phyloP scores from a whole-genome alignment of 345 rosid genomes.

The Capsella bursapastoris region DNA sequence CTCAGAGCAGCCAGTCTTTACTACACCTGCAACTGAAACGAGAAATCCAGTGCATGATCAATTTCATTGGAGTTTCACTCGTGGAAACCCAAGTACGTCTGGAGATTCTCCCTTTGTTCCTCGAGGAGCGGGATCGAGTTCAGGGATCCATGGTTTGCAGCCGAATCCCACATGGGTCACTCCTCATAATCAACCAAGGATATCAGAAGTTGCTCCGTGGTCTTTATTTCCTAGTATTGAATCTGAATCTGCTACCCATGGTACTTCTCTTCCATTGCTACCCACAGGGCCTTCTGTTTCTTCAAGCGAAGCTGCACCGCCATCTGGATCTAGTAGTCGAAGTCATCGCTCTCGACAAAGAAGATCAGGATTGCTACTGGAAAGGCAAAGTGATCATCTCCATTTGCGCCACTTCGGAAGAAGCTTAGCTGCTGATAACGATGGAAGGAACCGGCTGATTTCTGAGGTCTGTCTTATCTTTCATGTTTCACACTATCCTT shows the following conservation, averaged over 20 bases:
- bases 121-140: conserved; percentile 55
- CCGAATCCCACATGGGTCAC: conserved; percentile 55
- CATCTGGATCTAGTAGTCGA: conserved; percentile 56
- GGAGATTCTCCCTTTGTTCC: conserved; percentile 52
- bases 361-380: conserved; percentile 57
- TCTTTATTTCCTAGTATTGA: conserved; percentile 63
- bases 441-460: conserved; percentile 74
- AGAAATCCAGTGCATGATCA: conserved; percentile 68
- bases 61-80: conserved; percentile 60
- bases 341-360: conserved; percentile 54
- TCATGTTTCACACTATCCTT: conserved; percentile 12
- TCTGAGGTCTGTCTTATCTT: conserved; percentile 59
- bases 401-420: conserved; percentile 69
- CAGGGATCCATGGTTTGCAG: conserved; percentile 55
- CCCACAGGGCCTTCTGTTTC: conserved; percentile 61
- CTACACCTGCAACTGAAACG: conserved; percentile 55
- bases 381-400: conserved; percentile 60
- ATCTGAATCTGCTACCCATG: conserved; percentile 59
- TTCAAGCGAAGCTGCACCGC: conserved; percentile 51
- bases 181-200: conserved; percentile 54
- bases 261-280: conserved; percentile 57
- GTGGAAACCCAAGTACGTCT: conserved; percentile 52
- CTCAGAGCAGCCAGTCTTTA: conserved; percentile 60
- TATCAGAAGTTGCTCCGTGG: conserved; percentile 72
- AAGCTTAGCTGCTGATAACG: conserved; percentile 69